Conservation (phyloP, 805 yeast species). For the Cyberlindnera xishuangbannaensis region DNA sequence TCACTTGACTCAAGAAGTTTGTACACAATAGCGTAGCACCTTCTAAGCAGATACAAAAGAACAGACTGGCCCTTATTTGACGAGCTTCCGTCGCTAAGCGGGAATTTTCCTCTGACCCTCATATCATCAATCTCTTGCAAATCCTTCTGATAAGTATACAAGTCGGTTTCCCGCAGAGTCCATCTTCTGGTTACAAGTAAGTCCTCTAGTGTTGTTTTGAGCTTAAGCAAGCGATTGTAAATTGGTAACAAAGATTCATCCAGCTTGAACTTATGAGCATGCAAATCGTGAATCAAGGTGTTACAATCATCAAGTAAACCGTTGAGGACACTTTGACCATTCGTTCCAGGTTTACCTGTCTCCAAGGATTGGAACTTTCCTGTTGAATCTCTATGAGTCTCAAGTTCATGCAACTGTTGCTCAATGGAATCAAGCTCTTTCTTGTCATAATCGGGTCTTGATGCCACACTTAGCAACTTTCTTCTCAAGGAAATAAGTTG, state of each 20-base stretch:
- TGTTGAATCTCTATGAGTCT: slow-evolving; percentile 44
- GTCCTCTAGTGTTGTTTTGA: slow-evolving; percentile 74
- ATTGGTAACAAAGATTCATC: slow-evolving; percentile 51
- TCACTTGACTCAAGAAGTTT: slow-evolving; percentile 86
- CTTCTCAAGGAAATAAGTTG: slow-evolving; percentile 60
- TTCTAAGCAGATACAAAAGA: slow-evolving; percentile 70
- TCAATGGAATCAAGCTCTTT: slow-evolving; percentile 30
- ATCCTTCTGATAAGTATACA: slow-evolving; percentile 73
- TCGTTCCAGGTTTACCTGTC: slow-evolving; percentile 28
- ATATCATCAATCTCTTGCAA: slow-evolving; percentile 69
- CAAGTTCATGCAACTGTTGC: slow-evolving; percentile 37
- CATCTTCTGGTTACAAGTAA: slow-evolving; percentile 89
- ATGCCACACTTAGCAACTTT: slow-evolving; percentile 47
- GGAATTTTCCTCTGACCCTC: slow-evolving; percentile 58
- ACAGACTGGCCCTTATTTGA: slow-evolving; percentile 51
- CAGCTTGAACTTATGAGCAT: slow-evolving; percentile 36
- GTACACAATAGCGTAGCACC: slow-evolving; percentile 88
- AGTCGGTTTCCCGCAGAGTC: slow-evolving; percentile 95
- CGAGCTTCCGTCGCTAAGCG: slow-evolving; percentile 19
- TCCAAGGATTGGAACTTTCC: slow-evolving; percentile 46
- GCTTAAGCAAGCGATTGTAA: slow-evolving; percentile 55
- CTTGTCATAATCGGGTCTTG: slow-evolving; percentile 30
- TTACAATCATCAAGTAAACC: slow-evolving; percentile 82
- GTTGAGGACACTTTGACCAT: slow-evolving; percentile 49
- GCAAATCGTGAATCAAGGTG: slow-evolving; percentile 64